A percentile compares a stretch with the other conserved stretches of the same genome.
Evolutionary conservation across 495 filamentous ascomycete species (phyloP).

Genomic region (Parathielavia hyrcaniae): DNA sequence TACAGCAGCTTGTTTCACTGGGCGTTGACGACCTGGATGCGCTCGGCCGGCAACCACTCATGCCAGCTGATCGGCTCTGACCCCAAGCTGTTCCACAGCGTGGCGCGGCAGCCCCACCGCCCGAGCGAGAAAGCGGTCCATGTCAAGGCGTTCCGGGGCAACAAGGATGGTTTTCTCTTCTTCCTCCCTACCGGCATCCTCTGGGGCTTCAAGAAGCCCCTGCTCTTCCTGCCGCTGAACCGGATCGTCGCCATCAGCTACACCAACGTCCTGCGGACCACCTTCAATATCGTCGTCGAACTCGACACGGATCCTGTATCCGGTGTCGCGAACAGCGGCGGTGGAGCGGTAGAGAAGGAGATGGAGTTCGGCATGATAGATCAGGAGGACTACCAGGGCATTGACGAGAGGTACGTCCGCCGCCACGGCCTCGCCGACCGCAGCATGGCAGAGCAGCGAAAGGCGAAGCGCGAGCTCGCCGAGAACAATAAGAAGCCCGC

Average conservation of each 20-base stretch:
- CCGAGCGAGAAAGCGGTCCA: conserved; percentile 89
- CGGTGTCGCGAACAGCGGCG: conserved; percentile 26
- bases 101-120: conserved; percentile 70
- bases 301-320: conserved; percentile 31
- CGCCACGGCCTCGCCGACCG: conserved; percentile 78
- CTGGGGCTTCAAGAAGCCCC: conserved; percentile 92
- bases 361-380: conserved; percentile 83
- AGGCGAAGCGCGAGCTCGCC: conserved; percentile 60
- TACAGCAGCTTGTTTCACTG: conserved; percentile 58
- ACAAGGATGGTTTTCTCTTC: conserved; percentile 93
- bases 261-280: conserved; percentile 81
- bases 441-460: conserved; percentile 80
- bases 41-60: conserved; percentile 47
- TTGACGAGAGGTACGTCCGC: conserved; percentile 72
- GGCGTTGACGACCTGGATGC: conserved; percentile 56
- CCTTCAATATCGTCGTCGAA: conserved; percentile 84
- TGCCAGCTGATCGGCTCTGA: conserved; percentile 60
- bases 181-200: conserved; percentile 80
- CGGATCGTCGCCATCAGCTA: conserved; percentile 77
- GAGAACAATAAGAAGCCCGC: conserved; percentile 39
- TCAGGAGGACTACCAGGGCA: conserved; percentile 74
- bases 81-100: conserved; percentile 69
- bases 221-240: conserved; percentile 77
- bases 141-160: conserved; percentile 84
- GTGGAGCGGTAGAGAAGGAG: conserved; percentile 51